phyloP scores from a whole-genome alignment of 768 basidiomycete species.

The Suillus bovinus region DNA sequence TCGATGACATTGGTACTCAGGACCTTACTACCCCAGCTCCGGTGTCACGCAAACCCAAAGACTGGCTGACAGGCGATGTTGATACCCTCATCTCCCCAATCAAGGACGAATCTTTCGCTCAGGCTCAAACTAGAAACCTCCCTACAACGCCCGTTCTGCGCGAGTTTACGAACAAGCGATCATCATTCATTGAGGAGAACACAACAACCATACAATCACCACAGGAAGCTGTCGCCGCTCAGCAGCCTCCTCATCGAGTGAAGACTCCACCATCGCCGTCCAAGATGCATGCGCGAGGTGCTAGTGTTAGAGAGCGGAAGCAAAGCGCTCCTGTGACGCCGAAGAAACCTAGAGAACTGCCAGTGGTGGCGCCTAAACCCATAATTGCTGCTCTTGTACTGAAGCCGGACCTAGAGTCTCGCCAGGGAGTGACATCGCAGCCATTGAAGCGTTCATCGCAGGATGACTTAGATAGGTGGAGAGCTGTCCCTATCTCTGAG shows the following conservation, averaged over 20 bases:
- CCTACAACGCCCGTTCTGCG: conserved; percentile 54
- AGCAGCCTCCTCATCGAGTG: conserved; percentile 16
- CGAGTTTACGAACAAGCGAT: conserved; percentile 71
- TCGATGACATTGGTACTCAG: conserved; percentile 21
- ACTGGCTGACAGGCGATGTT: conserved; percentile 79
- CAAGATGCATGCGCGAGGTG: conserved; percentile 23
- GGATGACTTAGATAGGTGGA: conserved; percentile 48
- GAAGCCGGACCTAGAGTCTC: conserved; percentile 1
- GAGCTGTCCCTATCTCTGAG: conserved; percentile 34
- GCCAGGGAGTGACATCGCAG: not conserved
- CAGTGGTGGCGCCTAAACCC: conserved; percentile 3
- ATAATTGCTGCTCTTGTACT: conserved; percentile 2
- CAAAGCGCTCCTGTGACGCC: conserved; percentile 9
- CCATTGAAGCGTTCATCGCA: not conserved
- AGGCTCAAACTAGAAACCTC: conserved; percentile 12
- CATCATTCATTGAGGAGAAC: conserved; percentile 61
- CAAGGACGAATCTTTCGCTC: conserved; percentile 19
- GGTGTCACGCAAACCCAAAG: conserved; percentile 39
- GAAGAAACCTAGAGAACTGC: conserved; percentile 6
- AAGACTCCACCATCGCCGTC: conserved; percentile 23
- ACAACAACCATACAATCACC: conserved; percentile 28
- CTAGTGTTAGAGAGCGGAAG: conserved; percentile 38
- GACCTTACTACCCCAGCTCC: conserved; percentile 14
- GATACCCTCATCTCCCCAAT: conserved; percentile 31
- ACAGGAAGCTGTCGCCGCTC: conserved; percentile 35